Evolutionary conservation across 1,284 basidiomycete species (phyloP), one percentile per base, ranked within the genome.

Genomic region (Puccinia sorghi): DNA sequence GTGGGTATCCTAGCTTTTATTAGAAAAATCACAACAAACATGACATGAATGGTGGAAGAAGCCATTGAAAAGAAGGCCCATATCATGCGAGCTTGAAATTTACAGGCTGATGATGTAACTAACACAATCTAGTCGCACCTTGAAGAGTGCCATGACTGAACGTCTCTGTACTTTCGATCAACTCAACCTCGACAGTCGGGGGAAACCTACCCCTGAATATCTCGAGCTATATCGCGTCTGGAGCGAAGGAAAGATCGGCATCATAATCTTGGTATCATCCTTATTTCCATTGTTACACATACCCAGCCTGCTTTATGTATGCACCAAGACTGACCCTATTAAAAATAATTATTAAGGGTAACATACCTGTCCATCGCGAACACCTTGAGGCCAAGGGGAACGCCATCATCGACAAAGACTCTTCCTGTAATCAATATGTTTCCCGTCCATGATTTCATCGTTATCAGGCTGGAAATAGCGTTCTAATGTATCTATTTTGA

Each of bases 131-230:
- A 61, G 48, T 48, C 67, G 77, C 9, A 63, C 73, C 32, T 46
- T 80, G 72, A 81, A 83, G 82, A 81, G 81, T 59, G 84, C 84
- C 15, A 85, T 85, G 84, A 85, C 84, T 0, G 84, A 85, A 80
- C 81, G 84, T 11, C 81, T 84, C 4, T 83, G 83, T 66, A 82
- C 82, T 0, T 85, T 81, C 80, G 71, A 81, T 57, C 79, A 82
- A 39, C 80, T 80, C 12, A 79, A 84, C 57, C 82, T 82, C 20
- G 81, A 81, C 27, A 80, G 72, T 13, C 81, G 84, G 20, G 84
- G 84, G 11, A 81, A 83, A 80, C 80, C 81, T 39, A 80, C 81
- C 3, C 67, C 80, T 0, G 83, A 81, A 46, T 85, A 85, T 80
- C 27, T 82, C 32, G 69, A 82, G 50, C 80, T 83, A 0, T 85